phyloP scores from a whole-genome alignment of 305 asterid species.

The Fraxinus baroniana region DNA sequence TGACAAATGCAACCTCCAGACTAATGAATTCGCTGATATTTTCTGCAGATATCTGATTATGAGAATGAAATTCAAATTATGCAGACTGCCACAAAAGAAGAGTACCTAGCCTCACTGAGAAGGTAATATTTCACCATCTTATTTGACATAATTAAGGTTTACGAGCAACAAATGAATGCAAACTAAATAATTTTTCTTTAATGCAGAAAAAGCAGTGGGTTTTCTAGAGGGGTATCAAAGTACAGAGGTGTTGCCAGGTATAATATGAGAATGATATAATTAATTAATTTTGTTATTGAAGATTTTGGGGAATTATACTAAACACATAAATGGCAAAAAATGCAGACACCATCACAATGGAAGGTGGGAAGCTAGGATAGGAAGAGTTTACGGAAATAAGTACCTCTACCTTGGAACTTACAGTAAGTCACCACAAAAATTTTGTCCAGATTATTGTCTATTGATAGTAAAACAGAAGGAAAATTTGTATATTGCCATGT shows the following conservation, averaged over 20 bases:
- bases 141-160: not conserved
- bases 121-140: constrained; percentile 36
- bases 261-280: not conserved
- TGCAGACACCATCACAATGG: constrained; percentile 53
- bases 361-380: constrained; percentile 48
- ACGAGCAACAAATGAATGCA: constrained; percentile 6
- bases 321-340: constrained; percentile 9
- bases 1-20: not conserved
- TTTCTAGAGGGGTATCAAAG: constrained; percentile 54
- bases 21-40: not conserved
- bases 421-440: constrained; percentile 45
- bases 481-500: not conserved
- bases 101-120: constrained; percentile 72
- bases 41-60: constrained; percentile 58
- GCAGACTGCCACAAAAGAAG: constrained; percentile 71
- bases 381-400: constrained; percentile 47
- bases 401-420: constrained; percentile 73
- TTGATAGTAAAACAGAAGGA: not conserved
- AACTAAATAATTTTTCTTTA: not conserved
- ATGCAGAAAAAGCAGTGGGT: constrained; percentile 50
- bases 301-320: constrained; percentile 4
- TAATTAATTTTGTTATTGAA: not conserved
- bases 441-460: not conserved
- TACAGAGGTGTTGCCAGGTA: constrained; percentile 63
- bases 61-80: constrained; percentile 61